Percentiles rank a stretch among this genome's conserved stretches.
phyloP scores from a whole-genome alignment of 768 basidiomycete species.

The Suillus alpinus region DNA sequence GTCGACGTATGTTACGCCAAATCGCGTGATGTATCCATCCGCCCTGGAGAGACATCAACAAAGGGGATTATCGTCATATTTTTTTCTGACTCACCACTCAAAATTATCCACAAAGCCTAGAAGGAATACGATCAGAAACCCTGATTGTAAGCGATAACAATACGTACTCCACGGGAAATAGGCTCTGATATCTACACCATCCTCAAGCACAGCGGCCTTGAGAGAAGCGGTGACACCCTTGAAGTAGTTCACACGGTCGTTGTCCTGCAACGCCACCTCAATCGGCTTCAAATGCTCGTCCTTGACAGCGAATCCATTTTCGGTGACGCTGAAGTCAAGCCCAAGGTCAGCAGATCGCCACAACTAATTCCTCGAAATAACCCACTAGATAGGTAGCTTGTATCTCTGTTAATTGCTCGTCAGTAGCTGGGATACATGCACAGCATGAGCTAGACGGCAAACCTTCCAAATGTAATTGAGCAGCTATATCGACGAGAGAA shows the following conservation, averaged over 20 bases:
- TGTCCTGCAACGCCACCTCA: conserved; percentile 53
- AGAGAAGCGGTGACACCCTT: conserved; percentile 53
- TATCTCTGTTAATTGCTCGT: conserved; percentile 34
- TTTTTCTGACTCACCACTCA: conserved; percentile 44
- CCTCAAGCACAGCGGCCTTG: conserved; percentile 55
- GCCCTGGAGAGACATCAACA: conserved; percentile 33
- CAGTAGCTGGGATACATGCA: background rate
- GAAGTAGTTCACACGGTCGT: conserved; percentile 69
- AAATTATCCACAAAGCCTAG: conserved; percentile 68
- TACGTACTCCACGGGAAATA: conserved; percentile 70
- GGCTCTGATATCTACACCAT: conserved; percentile 57
- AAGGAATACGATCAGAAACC: background rate
- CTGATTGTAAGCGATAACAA: background rate
- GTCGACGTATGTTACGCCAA: conserved; percentile 71
- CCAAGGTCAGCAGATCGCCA: background rate
- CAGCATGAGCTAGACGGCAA: conserved; percentile 1
- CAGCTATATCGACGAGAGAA: conserved; percentile 32
- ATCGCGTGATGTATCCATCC: conserved; percentile 67
- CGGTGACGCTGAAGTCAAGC: conserved; percentile 50
- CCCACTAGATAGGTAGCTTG: conserved; percentile 54
- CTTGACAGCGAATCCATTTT: conserved; percentile 73
- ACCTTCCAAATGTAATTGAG: conserved; percentile 73
- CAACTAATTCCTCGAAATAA: too few species aligned
- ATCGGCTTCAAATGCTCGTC: conserved; percentile 53
- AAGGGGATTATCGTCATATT: background rate